A percentile compares a stretch with the other conserved stretches of the same genome.
Conservation (phyloP, 2,329 filamentous ascomycete genomes). For the Beauveria scarabaeidicola region DNA sequence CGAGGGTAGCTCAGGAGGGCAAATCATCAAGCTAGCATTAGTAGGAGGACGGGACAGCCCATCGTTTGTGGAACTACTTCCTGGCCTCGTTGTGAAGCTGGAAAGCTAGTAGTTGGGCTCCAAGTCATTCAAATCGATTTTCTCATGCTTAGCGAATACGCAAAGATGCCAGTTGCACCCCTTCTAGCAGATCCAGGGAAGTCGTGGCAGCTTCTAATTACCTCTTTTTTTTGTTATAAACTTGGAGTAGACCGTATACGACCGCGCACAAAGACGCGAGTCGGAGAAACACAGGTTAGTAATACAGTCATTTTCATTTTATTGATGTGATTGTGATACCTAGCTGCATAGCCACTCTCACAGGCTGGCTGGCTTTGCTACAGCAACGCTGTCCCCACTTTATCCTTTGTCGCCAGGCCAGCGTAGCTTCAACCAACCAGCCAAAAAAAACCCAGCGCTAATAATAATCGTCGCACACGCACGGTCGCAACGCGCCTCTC, state of each 20-base stretch:
- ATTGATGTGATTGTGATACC: not conserved
- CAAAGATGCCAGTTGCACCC: no score
- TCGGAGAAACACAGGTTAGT: no score
- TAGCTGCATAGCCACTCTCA: not conserved
- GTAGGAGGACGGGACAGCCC: conserved; percentile 12
- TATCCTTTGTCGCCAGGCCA: not conserved
- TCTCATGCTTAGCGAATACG: no score
- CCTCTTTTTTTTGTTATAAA: no score
- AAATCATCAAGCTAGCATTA: conserved; percentile 13
- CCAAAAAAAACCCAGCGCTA: no score
- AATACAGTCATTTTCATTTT: no score
- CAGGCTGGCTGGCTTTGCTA: not conserved
- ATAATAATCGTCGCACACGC: not conserved
- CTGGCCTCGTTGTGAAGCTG: conserved; percentile 14
- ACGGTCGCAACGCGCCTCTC: not conserved
- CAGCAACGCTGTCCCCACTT: not conserved
- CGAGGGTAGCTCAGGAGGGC: not conserved
- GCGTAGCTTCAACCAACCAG: not conserved
- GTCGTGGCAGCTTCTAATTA: no score
- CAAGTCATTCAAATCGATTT: no score
- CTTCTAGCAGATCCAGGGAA: no score
- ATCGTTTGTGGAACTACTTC: conserved; percentile 15
- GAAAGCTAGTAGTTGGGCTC: not conserved
- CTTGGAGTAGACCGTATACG: no score
- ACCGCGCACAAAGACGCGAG: no score